Evolutionary conservation across 371 early-diverging fungal species (phyloP), one percentile per base, ranked within the genome.

Genomic region (Saksenaea oblongispora): DNA sequence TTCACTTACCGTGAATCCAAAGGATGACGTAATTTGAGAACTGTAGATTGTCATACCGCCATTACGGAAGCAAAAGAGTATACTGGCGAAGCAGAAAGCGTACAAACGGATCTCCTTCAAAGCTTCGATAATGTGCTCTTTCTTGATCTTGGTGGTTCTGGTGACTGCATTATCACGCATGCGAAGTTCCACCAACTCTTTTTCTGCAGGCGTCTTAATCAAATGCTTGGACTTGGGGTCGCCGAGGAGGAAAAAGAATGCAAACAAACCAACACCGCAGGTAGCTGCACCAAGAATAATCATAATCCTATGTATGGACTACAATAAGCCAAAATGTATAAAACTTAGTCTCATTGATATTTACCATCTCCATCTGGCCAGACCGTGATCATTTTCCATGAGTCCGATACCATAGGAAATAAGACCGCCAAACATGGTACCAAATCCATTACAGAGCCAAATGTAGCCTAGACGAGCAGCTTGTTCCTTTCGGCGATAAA

Each of bases 281-380:
- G 61, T 61, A 15, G 35, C 37, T 0, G 34, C 24, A 17, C 61
- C 61, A 18, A 61, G 37, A 54, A 79, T 76, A 47, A 79, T 65
- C 79, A 79, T 79, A 37, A 79, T 69, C 78, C 78, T 78, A 61
- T 22, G 15, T 15, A 31, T n/a, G 3, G 9, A 35, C n/a, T 17
- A 11, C 22, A 44, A 22, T 18, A n/a, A 18, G 9, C 11, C 8
- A 15, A 35, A 37, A 41, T 47, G 47, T 7, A 7, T 31, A 24
- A 44, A 27, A 28, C 15, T 17, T 34, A 4, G 41, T 10, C 17
- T 47, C 5, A 2, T 14, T 31, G 22, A 10, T 59, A 22, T 47
- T n/a, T 72, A 79, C 84, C 89, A 89, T 70, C 78, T 73, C 89
- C 91, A 89, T 10, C 67, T 61, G 10, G 55, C 27, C 14, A 88